Base-by-base conservation (phyloP, 2,329 filamentous ascomycete genomes). In the Sporothrix pseudoabietina region DNA sequence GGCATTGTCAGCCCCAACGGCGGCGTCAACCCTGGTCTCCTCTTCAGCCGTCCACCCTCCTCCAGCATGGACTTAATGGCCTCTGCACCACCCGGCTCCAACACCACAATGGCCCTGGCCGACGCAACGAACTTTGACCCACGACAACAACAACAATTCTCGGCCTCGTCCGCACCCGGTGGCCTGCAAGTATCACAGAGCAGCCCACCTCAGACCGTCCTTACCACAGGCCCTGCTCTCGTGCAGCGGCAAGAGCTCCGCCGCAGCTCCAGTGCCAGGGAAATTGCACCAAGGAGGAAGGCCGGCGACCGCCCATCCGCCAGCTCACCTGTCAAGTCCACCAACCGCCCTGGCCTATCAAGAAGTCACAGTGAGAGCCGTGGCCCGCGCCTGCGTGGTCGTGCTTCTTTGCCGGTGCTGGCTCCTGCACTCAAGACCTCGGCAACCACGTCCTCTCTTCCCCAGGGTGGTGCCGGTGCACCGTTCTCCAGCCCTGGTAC, bases 1-100 rank as follows among this genome's bases (percentile, higher is more conserved):
- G 81, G 83, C 32, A 82, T 86, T 39, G 80, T 84, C 52, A 83
- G 80, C 65, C 81, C 84, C 6, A 82, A 79, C 39, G 83, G 83
- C 8, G 86, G 83, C n/a, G 88, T 91, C 6, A 84, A 91, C 76
- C 89, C 89, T 1, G 88, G 87, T 8, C 81, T 91, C 19, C 80
- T 91, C 8, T 87, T 88, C 77, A 87, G 85, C 75, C 83, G 84
- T 12, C 85, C 87, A 32, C 83, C 83, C 14, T 85, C 85, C 26
- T 84, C 85, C 3, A 78, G 79, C 71, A 83, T 87, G 81, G 83
- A 85, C 55, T 74, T 79, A 19, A 74, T 75, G 35, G 75, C 77
- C n/a, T 76, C 75, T 1, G 76, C 76, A 22, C 74, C 76, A 16
- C 59, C 72, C 4, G 65, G 35, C 3, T n/a, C 72, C 1, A 35